Conservation (phyloP, 805 yeast genomes). For the Suhomyces sp. region DNA sequence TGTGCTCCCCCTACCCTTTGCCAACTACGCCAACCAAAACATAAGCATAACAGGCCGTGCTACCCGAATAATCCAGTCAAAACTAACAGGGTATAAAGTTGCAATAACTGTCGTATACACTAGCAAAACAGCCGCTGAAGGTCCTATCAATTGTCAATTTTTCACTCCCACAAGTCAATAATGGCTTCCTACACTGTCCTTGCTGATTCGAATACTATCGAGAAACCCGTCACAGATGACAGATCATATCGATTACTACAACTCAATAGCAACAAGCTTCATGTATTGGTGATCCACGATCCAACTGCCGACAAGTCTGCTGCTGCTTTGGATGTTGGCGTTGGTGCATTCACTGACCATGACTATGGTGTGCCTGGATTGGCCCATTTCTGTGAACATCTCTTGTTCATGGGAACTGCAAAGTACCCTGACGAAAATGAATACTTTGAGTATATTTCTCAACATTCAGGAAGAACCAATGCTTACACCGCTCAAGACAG, state of each 20-base stretch:
- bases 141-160: no score
- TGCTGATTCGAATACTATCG: slow-evolving; percentile 32
- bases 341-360: slow-evolving; percentile 74
- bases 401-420: slow-evolving; percentile 75
- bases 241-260: slow-evolving; percentile 68
- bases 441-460: slow-evolving; percentile 68
- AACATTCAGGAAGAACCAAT: slow-evolving; percentile 86
- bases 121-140: no score
- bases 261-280: slow-evolving; percentile 54
- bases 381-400: slow-evolving; percentile 70
- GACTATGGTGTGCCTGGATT: slow-evolving; percentile 60
- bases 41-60: no score
- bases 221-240: slow-evolving; percentile 64
- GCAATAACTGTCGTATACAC: no score
- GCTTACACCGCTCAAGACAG: slow-evolving; percentile 89
- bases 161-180: no score
- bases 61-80: no score
- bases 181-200: slow-evolving; percentile 14
- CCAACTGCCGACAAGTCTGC: slow-evolving; percentile 72
- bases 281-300: slow-evolving; percentile 65
- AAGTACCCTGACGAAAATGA: slow-evolving; percentile 77
- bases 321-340: slow-evolving; percentile 76
- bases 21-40: no score
- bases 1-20: no score
- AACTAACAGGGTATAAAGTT: no score